These are phyloP conservation scores for Candida frijolesensis DNA, from an alignment of 1,139 yeast genomes.

Conservation along the genomic window DNA sequence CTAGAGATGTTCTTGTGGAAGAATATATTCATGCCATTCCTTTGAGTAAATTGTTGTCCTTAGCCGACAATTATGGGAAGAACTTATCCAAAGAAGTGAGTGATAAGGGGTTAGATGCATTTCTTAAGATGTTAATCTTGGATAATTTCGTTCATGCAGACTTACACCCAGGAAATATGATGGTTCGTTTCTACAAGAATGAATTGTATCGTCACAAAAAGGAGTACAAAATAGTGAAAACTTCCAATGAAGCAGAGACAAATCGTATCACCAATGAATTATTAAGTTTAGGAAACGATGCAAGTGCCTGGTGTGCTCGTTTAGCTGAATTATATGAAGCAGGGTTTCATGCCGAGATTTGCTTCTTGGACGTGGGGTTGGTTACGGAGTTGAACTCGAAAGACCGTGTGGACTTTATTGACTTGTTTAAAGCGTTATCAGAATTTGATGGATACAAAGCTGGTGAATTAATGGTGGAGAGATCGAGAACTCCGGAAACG, in stretches of 20 bases:
- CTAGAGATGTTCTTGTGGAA: constrained; percentile 79
- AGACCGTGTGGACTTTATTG: constrained; percentile 85
- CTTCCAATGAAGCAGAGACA: constrained; percentile 49
- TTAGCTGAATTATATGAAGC: constrained; percentile 53
- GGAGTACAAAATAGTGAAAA: constrained; percentile 49
- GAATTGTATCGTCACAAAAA: constrained; percentile 46
- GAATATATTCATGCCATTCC: constrained; percentile 84
- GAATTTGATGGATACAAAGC: constrained; percentile 93
- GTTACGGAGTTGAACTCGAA: constrained; percentile 82
- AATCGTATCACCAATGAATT: constrained; percentile 52
- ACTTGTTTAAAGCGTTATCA: constrained; percentile 83
- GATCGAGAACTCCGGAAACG: constrained; percentile 93
- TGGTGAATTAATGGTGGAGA: constrained; percentile 92
- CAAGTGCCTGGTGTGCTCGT: constrained; percentile 52
- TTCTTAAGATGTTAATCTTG: constrained; percentile 85
- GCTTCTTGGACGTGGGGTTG: constrained; percentile 90
- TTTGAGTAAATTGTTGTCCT: constrained; percentile 63
- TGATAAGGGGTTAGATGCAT: constrained; percentile 87
- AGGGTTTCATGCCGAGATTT: constrained; percentile 82
- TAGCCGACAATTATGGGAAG: constrained; percentile 47
- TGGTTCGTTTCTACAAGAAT: constrained; percentile 70
- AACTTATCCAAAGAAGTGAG: constrained; percentile 75
- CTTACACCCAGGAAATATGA: constrained; percentile 93
- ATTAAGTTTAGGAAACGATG: constrained; percentile 35
- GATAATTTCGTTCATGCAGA: constrained; percentile 97